Base-by-base conservation (phyloP, 2,329 filamentous ascomycete species). In the Exserohilum turcica region DNA sequence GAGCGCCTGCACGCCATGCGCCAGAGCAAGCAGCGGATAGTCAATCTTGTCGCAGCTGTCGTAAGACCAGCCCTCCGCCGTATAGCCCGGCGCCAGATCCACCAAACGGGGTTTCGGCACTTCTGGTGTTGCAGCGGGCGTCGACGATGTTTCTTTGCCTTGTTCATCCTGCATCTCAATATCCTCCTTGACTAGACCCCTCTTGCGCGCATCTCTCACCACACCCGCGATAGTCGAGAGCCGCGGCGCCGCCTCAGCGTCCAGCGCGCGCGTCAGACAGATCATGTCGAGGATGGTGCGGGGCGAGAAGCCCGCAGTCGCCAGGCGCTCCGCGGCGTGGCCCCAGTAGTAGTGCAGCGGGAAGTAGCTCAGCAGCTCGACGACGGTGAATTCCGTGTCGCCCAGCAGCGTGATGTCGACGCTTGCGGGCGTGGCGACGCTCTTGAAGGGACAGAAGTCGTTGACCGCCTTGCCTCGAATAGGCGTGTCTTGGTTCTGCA, bases 11-110 rank as follows among this genome's bases (percentile, higher is more conserved):
- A 66, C 29, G 0, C 63, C 63, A 6, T 60, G 57, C 0, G 57
- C 37, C 2, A 66, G 54, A 1, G 45, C 62, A 1, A 65, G 54
- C 3, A 66, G 45, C 2, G 64, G 64, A 16, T 66, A 66, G 18
- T 66, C 59, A 1, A 36, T 53, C 8, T 21, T 44, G 6, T 58
- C 56, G 48, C 48, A 60, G 1, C 42, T 36, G 0, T 38, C n/a
- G 31, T 56, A 51, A 0, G 24, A 19, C 64, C 64, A 66, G 0
- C 38, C 48, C 9, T 63, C 53, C 2, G 62, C 56, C 0, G 61
- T 61, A 19, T 62, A 64, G 12, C 38, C 24, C 12, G 16, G 7
- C 2, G 15, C 37, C 6, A n/a, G 13, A 18, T 48, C 37, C 4
- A 19, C 6, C 0, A 24, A 2, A 0, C 27, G 9, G 5, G 40